These are phyloP conservation scores for Chlorophyllum brunneum DNA, from an alignment of 768 basidiomycete species.

Conservation along the genomic window DNA sequence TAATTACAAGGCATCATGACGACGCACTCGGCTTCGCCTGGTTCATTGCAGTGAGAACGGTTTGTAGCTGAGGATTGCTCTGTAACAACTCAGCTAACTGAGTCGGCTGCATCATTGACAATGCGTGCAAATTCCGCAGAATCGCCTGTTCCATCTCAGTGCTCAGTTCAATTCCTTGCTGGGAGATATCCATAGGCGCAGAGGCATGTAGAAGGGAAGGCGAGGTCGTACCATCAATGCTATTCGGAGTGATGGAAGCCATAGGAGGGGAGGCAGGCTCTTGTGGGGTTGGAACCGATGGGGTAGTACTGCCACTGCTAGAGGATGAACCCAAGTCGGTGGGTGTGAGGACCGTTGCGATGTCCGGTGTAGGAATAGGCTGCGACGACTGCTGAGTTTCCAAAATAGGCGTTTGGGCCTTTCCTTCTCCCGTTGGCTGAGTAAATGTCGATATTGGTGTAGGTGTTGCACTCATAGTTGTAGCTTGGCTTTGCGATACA, in stretches of 20 bases:
- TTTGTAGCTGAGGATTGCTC: slow-evolving; percentile 34
- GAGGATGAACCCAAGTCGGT: not conserved
- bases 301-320: not conserved
- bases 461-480: no score
- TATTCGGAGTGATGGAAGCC: not conserved
- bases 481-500: not conserved
- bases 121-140: slow-evolving; percentile 21
- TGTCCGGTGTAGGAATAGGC: not conserved
- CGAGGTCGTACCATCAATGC: not conserved
- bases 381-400: not conserved
- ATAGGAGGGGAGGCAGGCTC: slow-evolving; percentile 7
- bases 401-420: not conserved
- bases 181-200: slow-evolving; percentile 3
- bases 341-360: not conserved
- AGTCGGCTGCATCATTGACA: slow-evolving; percentile 31
- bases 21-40: not conserved
- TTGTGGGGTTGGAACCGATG: slow-evolving; percentile 3
- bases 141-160: slow-evolving; percentile 14
- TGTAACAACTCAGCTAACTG: slow-evolving; percentile 35
- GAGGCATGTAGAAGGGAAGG: not conserved
- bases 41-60: slow-evolving; percentile 6
- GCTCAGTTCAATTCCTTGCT: slow-evolving; percentile 14
- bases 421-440: not conserved
- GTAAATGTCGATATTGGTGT: no score
- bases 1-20: not conserved